Evolutionary conservation across 2,329 filamentous ascomycete genomes (phyloP), one percentile per base, ranked within the genome.

Genomic region (Herpotrichia juniperi): DNA sequence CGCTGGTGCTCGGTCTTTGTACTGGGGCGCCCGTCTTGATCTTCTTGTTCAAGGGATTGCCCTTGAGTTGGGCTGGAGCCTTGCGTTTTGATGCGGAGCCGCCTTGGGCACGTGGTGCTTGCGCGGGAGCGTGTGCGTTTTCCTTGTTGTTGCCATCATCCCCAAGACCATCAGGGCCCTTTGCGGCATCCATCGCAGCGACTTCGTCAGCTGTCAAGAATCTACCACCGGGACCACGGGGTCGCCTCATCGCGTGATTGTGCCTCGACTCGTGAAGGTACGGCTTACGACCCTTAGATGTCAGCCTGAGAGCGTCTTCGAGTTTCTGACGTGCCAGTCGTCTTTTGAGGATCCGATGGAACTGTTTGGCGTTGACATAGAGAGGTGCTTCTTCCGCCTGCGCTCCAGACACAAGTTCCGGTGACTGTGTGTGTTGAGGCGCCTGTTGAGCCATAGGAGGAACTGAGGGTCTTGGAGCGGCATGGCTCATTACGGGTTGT

Each of bases 281-380:
- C 3, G 94, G 94, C 77, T 97, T 97, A 30, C 94, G 87, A 22
- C 93, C 93, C 77, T 99, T 99, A 9, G 89, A 96, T 0, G 94
- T 97, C 51, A 97, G 79, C 35, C 94, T 86, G 37, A 99, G 78
- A 48, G 93, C 90, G 73, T 99, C 94, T 73, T 99, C 94, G 14
- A 99, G 81, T 72, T 91, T 91, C 74, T 97, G 94, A 28, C 94
- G 85, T 6, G 94, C 94, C 58, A 97, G 91, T 53, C 94, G 86
- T 51, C 94, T 85, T 80, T 99, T 97, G 48, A 99, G 77, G 43
- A 99, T 99, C 22, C 94, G 89, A 72, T 99, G 94, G 64, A 99
- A 99, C 68, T 99, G 94, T 74, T 99, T 99, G 4, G 94, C 94
- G 67, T 99, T 99, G 67, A 99, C 94, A 64, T 99, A 99, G 1